Conservation (phyloP, 2,329 filamentous ascomycete species). For the Nannizziopsis arthrosporioides region DNA sequence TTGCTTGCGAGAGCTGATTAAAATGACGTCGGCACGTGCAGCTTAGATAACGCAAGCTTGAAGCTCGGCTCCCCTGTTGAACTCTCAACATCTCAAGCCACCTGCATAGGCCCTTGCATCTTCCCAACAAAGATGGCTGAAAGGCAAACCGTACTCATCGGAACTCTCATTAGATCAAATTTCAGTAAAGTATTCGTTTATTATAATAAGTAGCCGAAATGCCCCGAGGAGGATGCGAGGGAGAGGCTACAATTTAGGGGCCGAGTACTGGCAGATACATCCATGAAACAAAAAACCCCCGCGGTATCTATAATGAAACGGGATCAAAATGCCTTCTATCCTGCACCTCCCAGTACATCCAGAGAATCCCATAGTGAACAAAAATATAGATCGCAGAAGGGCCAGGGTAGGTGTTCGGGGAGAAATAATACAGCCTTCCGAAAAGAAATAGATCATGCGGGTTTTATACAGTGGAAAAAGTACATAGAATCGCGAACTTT, state of each 20-base stretch:
- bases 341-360: slow-evolving; percentile 3
- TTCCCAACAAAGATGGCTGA: slow-evolving; percentile 3
- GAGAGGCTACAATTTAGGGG: background rate
- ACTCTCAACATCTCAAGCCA: slow-evolving; percentile 1
- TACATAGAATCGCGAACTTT: background rate
- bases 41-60: too few species aligned
- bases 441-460: background rate
- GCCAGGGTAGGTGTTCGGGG: background rate
- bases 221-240: too few species aligned
- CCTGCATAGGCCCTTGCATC: background rate
- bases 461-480: background rate
- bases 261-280: slow-evolving; percentile 1
- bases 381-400: slow-evolving; percentile 3
- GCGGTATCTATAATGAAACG: slow-evolving; percentile 5
- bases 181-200: too few species aligned
- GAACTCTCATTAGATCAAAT: too few species aligned
- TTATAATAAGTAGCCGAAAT: too few species aligned
- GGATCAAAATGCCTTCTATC: slow-evolving; percentile 5
- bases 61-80: slow-evolving; percentile 2
- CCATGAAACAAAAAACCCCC: background rate
- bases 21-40: too few species aligned
- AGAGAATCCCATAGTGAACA: slow-evolving; percentile 4
- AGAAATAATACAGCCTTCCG: background rate
- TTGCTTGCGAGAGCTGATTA: too few species aligned
- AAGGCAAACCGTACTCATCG: background rate